Conservation (phyloP, 139 green algal species). For the Chlamydomonas schloesseri region DNA sequence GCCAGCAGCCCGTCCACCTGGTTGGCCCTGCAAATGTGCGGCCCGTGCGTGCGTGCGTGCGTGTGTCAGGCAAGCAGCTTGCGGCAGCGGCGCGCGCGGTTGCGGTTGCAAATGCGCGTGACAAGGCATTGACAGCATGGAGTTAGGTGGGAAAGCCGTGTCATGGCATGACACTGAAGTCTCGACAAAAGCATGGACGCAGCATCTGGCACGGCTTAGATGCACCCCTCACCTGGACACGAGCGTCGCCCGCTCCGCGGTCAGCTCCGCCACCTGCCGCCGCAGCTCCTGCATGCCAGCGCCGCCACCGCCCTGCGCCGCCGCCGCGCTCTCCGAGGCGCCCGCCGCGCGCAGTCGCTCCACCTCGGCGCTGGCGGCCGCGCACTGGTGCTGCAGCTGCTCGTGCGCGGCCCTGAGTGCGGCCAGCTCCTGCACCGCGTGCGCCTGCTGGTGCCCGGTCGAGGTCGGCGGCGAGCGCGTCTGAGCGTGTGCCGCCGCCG, state of each 20-base stretch:
- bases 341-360: background rate
- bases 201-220: background rate
- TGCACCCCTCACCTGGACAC: conserved; percentile 5
- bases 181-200: too few species aligned
- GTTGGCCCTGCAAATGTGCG: conserved; percentile 3
- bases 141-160: too few species aligned
- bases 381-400: conserved; percentile 33
- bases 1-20: conserved; percentile 17
- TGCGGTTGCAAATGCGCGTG: too few species aligned
- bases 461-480: too few species aligned
- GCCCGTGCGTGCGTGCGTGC: too few species aligned
- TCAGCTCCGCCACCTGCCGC: conserved; percentile 39
- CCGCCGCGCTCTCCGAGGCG: background rate
- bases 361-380: background rate
- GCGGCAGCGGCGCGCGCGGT: too few species aligned
- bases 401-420: background rate
- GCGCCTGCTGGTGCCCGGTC: background rate
- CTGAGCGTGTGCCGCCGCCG: too few species aligned
- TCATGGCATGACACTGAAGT: too few species aligned
- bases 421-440: background rate
- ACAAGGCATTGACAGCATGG: too few species aligned
- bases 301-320: background rate
- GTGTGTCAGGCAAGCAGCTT: too few species aligned
- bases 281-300: background rate
- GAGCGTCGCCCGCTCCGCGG: background rate